phyloP scores from a whole-genome alignment of 805 yeast species.

The Lipomyces yamadae region DNA sequence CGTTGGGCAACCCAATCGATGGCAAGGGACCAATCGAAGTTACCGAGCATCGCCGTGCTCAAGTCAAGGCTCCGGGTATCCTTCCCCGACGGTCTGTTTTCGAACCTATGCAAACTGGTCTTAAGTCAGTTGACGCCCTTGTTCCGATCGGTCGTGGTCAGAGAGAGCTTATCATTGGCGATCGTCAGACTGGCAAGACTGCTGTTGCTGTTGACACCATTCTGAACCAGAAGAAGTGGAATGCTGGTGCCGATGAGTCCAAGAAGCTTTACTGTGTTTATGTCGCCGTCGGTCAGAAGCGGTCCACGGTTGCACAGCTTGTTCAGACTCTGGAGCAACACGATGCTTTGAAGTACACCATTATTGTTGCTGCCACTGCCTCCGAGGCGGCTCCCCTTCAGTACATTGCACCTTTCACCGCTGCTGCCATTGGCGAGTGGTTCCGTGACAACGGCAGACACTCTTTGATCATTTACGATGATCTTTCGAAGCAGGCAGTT shows the following conservation, averaged over 20 bases:
- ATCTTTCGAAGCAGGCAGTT: constrained; percentile 98
- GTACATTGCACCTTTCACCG: constrained; percentile 99
- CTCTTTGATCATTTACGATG: constrained; percentile 96
- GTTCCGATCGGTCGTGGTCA: constrained; percentile 99
- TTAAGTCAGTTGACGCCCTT: constrained; percentile 97
- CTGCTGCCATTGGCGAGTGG: constrained; percentile 99
- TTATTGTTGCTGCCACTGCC: constrained; percentile 99
- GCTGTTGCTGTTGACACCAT: constrained; percentile 98
- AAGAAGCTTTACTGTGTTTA: constrained; percentile 99
- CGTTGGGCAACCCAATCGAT: constrained; percentile 98
- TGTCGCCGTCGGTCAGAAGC: constrained; percentile 99
- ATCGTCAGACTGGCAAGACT: constrained; percentile 99
- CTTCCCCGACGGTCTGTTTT: constrained; percentile 97
- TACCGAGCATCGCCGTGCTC: constrained; percentile 87
- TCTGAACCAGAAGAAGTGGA: constrained; percentile 99
- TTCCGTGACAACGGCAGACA: constrained; percentile 99
- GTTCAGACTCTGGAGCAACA: constrained; percentile 98
- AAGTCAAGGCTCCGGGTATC: constrained; percentile 99
- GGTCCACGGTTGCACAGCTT: constrained; percentile 99
- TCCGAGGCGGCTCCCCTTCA: constrained; percentile 99
- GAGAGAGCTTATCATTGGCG: constrained; percentile 99
- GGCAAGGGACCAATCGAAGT: constrained; percentile 98
- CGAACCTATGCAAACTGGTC: constrained; percentile 99
- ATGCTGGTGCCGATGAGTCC: constrained; percentile 89
- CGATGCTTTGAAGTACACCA: constrained; percentile 96